Conservation (phyloP, 2,329 filamentous ascomycete species). For the Curvularia lunata region DNA sequence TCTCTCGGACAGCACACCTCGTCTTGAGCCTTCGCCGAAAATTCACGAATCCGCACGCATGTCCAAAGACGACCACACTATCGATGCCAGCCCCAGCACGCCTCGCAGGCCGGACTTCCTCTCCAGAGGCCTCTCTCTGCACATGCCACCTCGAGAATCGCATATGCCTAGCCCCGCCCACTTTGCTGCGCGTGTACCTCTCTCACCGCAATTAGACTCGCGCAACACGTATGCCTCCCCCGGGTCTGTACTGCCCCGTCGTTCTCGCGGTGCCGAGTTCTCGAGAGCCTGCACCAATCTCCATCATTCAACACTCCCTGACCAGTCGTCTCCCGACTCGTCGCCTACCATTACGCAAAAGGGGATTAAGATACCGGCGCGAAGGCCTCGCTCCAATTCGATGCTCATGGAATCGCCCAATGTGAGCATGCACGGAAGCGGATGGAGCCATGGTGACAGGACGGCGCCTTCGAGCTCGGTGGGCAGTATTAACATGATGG, state of each 20-base stretch:
- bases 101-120: constrained; percentile 72
- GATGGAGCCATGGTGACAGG: constrained; percentile 66
- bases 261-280: constrained; percentile 90
- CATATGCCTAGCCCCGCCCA: constrained; percentile 56
- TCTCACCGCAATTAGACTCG: constrained; percentile 85
- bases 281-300: constrained; percentile 91
- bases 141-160: constrained; percentile 66
- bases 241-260: constrained; percentile 83
- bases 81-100: constrained; percentile 58
- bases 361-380: constrained; percentile 64
- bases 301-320: constrained; percentile 92
- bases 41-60: constrained; percentile 49
- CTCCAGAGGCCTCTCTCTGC: constrained; percentile 70
- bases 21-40: constrained; percentile 55
- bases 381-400: constrained; percentile 53
- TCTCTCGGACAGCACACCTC: constrained; percentile 53
- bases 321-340: constrained; percentile 85
- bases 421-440: constrained; percentile 57
- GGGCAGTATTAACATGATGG: constrained; percentile 79
- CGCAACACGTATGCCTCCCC: constrained; percentile 82
- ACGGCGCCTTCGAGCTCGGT: constrained; percentile 71
- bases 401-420: constrained; percentile 69
- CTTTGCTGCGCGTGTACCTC: constrained; percentile 66
- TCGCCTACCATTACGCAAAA: constrained; percentile 83
- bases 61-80: constrained; percentile 56